phyloP scores from a whole-genome alignment of 2,329 filamentous ascomycete species.

The Gliomastix tumulicola region DNA sequence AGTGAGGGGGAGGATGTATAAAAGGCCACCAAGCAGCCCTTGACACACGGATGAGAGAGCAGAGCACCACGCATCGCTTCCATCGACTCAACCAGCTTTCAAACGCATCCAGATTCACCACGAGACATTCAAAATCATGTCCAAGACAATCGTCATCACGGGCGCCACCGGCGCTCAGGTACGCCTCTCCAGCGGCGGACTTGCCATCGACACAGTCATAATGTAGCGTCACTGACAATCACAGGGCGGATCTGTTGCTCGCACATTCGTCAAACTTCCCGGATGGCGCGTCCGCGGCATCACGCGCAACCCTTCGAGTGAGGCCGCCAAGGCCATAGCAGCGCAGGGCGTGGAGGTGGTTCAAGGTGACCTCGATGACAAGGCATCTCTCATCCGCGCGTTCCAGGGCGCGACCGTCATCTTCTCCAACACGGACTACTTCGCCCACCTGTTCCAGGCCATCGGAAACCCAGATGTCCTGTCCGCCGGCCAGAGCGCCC shows the following conservation, averaged over 20 bases:
- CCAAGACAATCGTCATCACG: background rate
- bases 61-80: too few species aligned
- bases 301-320: constrained; percentile 31
- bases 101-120: too few species aligned
- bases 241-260: constrained; percentile 10
- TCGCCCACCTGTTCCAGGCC: constrained; percentile 2
- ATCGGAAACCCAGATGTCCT: constrained; percentile 2
- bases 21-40: too few species aligned
- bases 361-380: constrained; percentile 21
- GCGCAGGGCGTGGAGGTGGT: constrained; percentile 26
- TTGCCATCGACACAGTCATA: too few species aligned
- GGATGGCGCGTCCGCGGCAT: constrained; percentile 15
- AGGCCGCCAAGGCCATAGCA: constrained; percentile 19
- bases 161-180: background rate
- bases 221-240: too few species aligned
- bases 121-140: too few species aligned
- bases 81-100: too few species aligned
- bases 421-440: constrained; percentile 26
- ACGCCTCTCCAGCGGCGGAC: too few species aligned
- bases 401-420: constrained; percentile 27
- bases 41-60: too few species aligned
- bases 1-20: too few species aligned
- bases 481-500: constrained; percentile 1
- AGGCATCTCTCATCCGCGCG: constrained; percentile 18
- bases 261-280: constrained; percentile 5